These are phyloP conservation scores for Rhynchosporium agropyri DNA, from an alignment of 2,329 filamentous ascomycete genomes.

Conservation along the genomic window DNA sequence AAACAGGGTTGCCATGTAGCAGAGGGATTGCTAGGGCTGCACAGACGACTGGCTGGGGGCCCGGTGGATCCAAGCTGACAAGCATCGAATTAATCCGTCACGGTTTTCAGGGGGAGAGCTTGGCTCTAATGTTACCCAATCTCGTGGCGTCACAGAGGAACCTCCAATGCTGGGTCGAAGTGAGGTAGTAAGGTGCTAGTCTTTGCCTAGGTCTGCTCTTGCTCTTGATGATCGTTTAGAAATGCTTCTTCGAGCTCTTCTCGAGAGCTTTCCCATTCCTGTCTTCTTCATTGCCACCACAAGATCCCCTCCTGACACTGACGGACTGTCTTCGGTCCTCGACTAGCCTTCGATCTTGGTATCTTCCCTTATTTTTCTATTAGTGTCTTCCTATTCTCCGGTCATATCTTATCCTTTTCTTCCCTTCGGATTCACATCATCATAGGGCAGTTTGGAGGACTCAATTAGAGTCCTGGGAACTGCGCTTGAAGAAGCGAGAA, in stretches of 20 bases:
- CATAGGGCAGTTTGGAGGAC: conserved; percentile 20
- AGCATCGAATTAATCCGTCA: conserved; percentile 38
- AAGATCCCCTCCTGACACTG: conserved; percentile 22
- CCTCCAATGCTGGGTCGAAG: conserved; percentile 34
- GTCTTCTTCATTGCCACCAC: conserved; percentile 25
- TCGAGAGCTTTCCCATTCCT: conserved; percentile 27
- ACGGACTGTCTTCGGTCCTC: conserved; percentile 18
- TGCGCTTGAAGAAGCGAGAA: conserved; percentile 37
- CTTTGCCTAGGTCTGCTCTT: conserved; percentile 27
- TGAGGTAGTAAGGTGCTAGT: background rate
- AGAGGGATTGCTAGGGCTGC: conserved; percentile 37
- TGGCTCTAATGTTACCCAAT: conserved; percentile 34
- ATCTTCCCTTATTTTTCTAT: conserved; percentile 19
- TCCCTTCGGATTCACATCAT: conserved; percentile 17
- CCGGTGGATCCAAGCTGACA: conserved; percentile 34
- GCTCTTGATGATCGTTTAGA: conserved; percentile 33
- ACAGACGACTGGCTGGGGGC: conserved; percentile 24
- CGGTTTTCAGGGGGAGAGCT: conserved; percentile 31
- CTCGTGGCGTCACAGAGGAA: conserved; percentile 40
- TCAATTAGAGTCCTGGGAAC: conserved; percentile 26
- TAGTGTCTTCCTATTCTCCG: conserved; percentile 13
- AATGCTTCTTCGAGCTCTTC: conserved; percentile 34
- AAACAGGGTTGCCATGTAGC: conserved; percentile 33
- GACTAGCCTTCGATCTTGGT: conserved; percentile 17
- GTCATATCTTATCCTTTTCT: conserved; percentile 19